Evolutionary conservation across 164 flowering plant genomes (phyloP), one percentile per base, ranked within the genome.

Genomic region (Akebia trifoliata): DNA sequence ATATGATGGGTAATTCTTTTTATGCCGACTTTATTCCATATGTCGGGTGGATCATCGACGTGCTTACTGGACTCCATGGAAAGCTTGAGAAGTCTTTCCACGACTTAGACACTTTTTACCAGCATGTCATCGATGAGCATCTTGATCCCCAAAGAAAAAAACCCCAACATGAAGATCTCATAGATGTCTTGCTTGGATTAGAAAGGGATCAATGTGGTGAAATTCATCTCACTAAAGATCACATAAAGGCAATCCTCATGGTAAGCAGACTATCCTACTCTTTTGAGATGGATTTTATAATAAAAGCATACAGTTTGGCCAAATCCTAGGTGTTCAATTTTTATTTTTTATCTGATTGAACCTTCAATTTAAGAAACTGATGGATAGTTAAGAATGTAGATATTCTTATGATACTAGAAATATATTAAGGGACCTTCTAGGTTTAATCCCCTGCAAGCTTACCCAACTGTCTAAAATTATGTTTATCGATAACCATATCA

Each of bases 131-230:
- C 29, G 46, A 73, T 0, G 66, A 73, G 9, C 77, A 69, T 32
- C 47, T 62, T 0, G 45, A 54, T 59, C 61, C 57, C 2, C 57
- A 43, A 2, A 66, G 59, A 37, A 34, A 45, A 3, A 49, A 59
- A 17, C 35, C 29, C 2, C 56, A 52, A 43, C 31, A 29, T 14
- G 57, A 50, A 18, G 70, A 66, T 18, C 37, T 73, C 12, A 11
- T 66, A 47, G 74, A 66, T 49, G 36, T 73, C n/a, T 57, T 73
- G 31, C 58, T 73, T n/a, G 53, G 60, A 28, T n/a, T 69, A 14
- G 34, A 48, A 17, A 56, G 47, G 18, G 42, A 63, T 17, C n/a
- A 18, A 8, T 29, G 28, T 10, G 14, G 11, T 38, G 26, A 48
- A 18, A 3, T 64, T 44, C 53, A 63, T 8, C 55, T 74, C 25